Evolutionary conservation across 164 flowering plant genomes (phyloP).

Genomic region (Vitis amurensis): DNA sequence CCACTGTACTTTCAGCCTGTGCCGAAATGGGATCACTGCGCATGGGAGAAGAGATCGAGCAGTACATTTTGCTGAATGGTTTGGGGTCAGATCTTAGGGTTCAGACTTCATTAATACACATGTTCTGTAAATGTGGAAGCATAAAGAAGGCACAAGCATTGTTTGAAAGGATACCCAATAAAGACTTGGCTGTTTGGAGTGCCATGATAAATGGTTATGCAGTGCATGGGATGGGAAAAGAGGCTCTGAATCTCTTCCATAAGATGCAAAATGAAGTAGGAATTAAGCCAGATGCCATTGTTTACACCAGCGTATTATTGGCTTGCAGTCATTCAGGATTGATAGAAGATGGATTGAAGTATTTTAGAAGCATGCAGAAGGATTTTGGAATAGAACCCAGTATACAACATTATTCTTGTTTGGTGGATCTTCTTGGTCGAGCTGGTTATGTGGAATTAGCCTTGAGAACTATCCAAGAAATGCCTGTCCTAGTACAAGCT

Average conservation of each 20-base stretch:
- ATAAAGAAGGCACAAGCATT: constrained; percentile 28
- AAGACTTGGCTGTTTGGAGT: constrained; percentile 44
- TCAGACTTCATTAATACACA: constrained; percentile 39
- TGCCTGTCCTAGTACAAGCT: constrained; percentile 23
- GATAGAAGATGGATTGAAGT: constrained; percentile 33
- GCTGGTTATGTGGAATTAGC: constrained; percentile 34
- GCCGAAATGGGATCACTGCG: constrained; percentile 42
- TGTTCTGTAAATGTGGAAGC: constrained; percentile 47
- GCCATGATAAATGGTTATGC: constrained; percentile 45
- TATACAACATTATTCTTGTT: constrained; percentile 30
- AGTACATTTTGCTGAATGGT: constrained; percentile 23
- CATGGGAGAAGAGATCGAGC: constrained; percentile 30
- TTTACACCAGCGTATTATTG: constrained; percentile 27
- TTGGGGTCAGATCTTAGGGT: constrained; percentile 26
- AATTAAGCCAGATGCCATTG: constrained; percentile 30
- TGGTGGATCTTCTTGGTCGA: constrained; percentile 8
- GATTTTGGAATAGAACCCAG: constrained; percentile 32
- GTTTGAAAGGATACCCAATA: constrained; percentile 24
- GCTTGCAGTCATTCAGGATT: constrained; percentile 45
- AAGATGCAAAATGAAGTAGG: constrained; percentile 27
- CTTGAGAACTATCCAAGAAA: constrained; percentile 24
- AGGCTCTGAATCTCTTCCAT: constrained; percentile 34
- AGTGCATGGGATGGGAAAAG: constrained; percentile 35
- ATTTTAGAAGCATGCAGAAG: constrained; percentile 29
- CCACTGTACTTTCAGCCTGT: constrained; percentile 37